These are phyloP conservation scores for Heliosperma pusillum DNA, from an alignment of 148 eudicot species.

Conservation along the genomic window DNA sequence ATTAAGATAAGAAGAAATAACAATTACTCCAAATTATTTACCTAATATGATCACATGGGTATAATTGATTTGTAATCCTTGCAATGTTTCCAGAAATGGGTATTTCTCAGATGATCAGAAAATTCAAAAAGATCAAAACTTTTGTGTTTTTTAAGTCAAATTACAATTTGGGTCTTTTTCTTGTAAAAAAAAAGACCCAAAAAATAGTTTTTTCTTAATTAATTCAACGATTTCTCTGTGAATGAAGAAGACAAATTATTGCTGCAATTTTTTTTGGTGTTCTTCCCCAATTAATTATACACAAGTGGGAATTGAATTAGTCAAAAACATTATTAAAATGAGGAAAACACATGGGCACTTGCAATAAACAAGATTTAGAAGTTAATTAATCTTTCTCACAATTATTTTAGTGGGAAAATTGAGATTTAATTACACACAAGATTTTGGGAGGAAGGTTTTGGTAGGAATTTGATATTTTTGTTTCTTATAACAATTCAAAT, in stretches of 20 bases:
- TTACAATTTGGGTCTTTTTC: background rate
- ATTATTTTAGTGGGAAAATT: background rate
- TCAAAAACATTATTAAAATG: background rate
- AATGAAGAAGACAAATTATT: background rate
- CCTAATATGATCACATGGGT: conserved; percentile 15
- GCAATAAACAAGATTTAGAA: background rate
- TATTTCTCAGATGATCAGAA: background rate
- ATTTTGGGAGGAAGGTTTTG: background rate
- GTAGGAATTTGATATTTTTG: background rate
- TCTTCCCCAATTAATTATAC: background rate
- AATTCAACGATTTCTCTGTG: background rate
- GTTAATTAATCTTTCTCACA: background rate
- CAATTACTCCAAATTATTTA: conserved; percentile 12
- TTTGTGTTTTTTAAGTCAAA: background rate
- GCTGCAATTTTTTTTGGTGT: background rate
- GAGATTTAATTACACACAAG: background rate
- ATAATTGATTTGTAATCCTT: conserved; percentile 6
- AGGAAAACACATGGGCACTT: background rate
- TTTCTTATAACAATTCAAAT: background rate
- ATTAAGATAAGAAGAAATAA: background rate
- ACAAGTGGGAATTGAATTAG: background rate
- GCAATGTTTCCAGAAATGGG: conserved; percentile 5
- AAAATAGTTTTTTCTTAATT: no score
- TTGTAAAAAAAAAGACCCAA: no score
- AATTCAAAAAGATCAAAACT: conserved; percentile 16